phyloP scores from a whole-genome alignment of 306 rosid species.

The Astragalus glycyphyllos region DNA sequence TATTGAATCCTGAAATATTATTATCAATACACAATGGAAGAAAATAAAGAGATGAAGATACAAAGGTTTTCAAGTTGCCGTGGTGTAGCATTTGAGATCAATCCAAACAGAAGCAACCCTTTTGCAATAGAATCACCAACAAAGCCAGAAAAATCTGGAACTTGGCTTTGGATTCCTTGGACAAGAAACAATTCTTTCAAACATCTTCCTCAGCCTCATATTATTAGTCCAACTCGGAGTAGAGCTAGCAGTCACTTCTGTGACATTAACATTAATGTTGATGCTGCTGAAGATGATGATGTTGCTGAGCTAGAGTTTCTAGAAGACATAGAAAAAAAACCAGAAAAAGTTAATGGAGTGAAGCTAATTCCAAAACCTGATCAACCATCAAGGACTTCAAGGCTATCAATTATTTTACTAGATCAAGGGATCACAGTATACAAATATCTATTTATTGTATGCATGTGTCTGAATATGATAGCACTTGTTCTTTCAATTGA shows the following conservation, averaged over 20 bases:
- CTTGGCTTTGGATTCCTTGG: conserved; percentile 59
- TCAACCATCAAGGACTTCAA: conserved; percentile 33
- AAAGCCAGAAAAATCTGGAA: conserved; percentile 33
- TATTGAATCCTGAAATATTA: conserved; percentile 14
- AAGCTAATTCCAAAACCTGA: conserved; percentile 36
- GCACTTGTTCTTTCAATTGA: conserved; percentile 59
- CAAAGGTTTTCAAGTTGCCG: conserved; percentile 58
- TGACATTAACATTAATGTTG: conserved; percentile 46
- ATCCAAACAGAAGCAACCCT: conserved; percentile 46
- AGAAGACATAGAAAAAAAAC: conserved; percentile 23
- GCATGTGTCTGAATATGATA: conserved; percentile 51
- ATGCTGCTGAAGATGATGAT: not conserved
- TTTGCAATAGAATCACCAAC: conserved; percentile 49
- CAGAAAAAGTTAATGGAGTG: conserved; percentile 34
- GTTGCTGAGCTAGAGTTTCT: conserved; percentile 42
- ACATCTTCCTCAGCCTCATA: conserved; percentile 28
- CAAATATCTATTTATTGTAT: conserved; percentile 57
- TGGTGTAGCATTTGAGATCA: conserved; percentile 62
- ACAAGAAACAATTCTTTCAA: conserved; percentile 45
- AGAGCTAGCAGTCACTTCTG: conserved; percentile 56
- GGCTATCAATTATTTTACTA: conserved; percentile 60
- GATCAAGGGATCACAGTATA: conserved; percentile 76
- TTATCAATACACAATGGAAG: conserved; percentile 38
- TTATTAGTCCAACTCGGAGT: conserved; percentile 46
- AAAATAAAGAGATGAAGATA: conserved; percentile 42